Evolutionary conservation across 1,139 yeast genomes (phyloP), one percentile per base, ranked within the genome.

Genomic region (Blastobotrys aristatus): DNA sequence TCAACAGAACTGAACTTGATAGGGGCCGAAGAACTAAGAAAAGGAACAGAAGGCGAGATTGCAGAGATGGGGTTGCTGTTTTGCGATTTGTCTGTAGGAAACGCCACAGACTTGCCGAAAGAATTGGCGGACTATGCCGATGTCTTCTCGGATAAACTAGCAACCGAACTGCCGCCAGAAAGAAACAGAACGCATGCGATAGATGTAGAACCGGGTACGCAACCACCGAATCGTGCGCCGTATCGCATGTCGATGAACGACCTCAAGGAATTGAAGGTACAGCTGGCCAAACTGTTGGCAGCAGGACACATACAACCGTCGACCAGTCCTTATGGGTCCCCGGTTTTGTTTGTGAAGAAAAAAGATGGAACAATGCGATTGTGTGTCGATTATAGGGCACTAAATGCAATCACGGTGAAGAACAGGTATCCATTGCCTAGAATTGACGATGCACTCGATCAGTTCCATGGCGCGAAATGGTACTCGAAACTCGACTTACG

Each of bases 361-460:
- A 51, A 54, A 27, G 65, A 60, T 38, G 54, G 52, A 2, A 24
- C 57, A 6, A 1, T 50, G 27, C 22, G 59, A 1, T 29, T 56
- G 50, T 50, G 57, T 22, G 38, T 53, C 4, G 59, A 56, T 35
- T 56, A 46, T 43, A 16, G 54, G n/a, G 27, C 40, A 1, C 40
- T 53, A 18, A 53, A 52, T 32, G 24, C 41, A 6, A 26, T 13
- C 10, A 49, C 52, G 2, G 40, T 54, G 1, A 46, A 45, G 17
- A 46, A 51, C 53, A 2, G 14, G 36, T 43, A 24, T 17, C 36
- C 46, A n/a, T 29, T 43, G 8, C 46, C 26, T 39, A 20, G 27
- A n/a, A 30, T 47, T 3, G 43, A 46, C 29, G 46, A 43, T 10
- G n/a, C 35, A 14, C 14, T 43, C 30, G 31, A 26, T 11, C 32